phyloP scores from a whole-genome alignment of 441 rosid genomes.

The Mallotus japonicus region DNA sequence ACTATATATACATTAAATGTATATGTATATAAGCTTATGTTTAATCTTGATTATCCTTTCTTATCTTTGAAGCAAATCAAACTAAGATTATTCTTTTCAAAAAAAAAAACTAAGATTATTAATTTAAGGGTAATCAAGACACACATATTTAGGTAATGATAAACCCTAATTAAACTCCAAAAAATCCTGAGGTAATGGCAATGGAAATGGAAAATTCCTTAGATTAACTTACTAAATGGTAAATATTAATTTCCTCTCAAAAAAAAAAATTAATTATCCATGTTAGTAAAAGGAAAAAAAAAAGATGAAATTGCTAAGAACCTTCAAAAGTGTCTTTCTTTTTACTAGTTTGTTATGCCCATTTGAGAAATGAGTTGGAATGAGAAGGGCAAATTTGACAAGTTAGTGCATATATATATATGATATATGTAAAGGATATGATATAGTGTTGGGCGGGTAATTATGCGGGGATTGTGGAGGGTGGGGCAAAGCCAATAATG shows the following conservation, averaged over 20 bases:
- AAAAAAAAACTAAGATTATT: slow-evolving; percentile 6
- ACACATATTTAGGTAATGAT: background rate
- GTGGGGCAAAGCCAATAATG: slow-evolving; percentile 21
- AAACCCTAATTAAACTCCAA: background rate
- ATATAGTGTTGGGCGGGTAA: slow-evolving; percentile 15
- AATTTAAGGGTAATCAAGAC: background rate
- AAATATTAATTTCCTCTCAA: too few relatives aligned
- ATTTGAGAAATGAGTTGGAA: too few relatives aligned
- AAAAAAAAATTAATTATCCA: background rate
- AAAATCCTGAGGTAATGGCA: background rate
- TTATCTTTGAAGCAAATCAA: slow-evolving; percentile 25
- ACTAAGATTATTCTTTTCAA: background rate
- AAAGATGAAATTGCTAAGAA: background rate
- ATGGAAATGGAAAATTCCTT: background rate
- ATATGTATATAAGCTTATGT: too few relatives aligned
- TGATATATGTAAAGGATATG: too few relatives aligned
- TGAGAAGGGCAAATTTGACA: background rate
- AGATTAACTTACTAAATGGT: background rate
- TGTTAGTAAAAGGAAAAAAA: background rate
- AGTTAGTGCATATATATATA: background rate
- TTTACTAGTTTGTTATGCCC: background rate
- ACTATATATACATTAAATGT: too few relatives aligned
- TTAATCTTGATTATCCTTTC: background rate
- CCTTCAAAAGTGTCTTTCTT: background rate
- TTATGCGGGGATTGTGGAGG: slow-evolving; percentile 48